These are phyloP conservation scores for Colletotrichum sublineola DNA, from an alignment of 2,329 filamentous ascomycete species.

Conservation along the genomic window DNA sequence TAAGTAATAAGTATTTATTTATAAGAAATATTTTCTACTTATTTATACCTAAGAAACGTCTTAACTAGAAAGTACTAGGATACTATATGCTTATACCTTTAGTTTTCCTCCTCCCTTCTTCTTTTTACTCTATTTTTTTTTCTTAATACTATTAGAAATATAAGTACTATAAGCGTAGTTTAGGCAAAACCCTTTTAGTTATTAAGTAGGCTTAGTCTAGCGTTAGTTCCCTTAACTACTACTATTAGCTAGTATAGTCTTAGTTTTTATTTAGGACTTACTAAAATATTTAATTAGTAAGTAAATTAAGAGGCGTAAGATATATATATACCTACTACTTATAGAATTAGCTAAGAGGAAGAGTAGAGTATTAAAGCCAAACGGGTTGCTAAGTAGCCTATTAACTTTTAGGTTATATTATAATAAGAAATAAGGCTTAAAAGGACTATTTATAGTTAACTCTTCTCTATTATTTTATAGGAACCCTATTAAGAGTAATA, in stretches of 20 bases:
- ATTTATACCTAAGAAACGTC: too few relatives aligned
- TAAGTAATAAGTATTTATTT: too few relatives aligned
- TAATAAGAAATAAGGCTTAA: too few relatives aligned
- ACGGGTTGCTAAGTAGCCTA: too few relatives aligned
- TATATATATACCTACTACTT: not conserved
- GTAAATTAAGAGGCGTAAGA: not conserved
- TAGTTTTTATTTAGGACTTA: not conserved
- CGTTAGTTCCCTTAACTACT: not conserved
- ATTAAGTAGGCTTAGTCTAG: not conserved
- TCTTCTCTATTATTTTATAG: too few relatives aligned
- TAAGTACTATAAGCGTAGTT: not conserved
- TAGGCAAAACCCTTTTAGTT: not conserved
- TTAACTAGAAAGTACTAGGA: not conserved
- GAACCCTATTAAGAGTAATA: too few relatives aligned
- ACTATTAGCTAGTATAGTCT: not conserved
- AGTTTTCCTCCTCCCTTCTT: not conserved
- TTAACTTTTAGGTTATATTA: too few relatives aligned
- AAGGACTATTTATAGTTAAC: too few relatives aligned
- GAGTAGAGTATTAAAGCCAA: too few relatives aligned
- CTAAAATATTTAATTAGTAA: not conserved
- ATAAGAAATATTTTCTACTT: not conserved
- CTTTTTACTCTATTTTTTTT: not conserved
- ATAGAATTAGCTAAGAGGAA: too few relatives aligned
- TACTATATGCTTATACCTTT: not conserved
- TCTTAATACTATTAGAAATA: too few relatives aligned